Percentiles rank a stretch among this genome's conserved stretches.
Evolutionary conservation across 495 filamentous ascomycete species (phyloP).

Genomic region (Tuber melanosporum): DNA sequence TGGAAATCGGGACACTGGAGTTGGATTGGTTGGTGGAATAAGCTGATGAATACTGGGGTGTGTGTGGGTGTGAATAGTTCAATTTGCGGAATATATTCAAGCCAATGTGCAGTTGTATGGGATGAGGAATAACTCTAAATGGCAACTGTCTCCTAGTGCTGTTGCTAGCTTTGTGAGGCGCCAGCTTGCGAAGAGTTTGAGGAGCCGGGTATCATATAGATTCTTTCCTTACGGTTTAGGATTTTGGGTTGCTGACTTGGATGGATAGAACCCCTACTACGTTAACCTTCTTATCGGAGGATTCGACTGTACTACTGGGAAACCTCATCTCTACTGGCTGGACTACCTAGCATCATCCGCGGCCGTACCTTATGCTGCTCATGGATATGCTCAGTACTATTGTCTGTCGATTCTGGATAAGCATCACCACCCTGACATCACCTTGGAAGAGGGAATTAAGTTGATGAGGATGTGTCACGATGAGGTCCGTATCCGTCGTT

Average conservation of each 20-base stretch:
- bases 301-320: slow-evolving; percentile 76
- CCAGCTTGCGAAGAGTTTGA: slow-evolving; percentile 80
- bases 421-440: slow-evolving; percentile 91
- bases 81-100: slow-evolving; percentile 99
- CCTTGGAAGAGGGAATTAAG: slow-evolving; percentile 71
- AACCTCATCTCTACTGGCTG: slow-evolving; percentile 90
- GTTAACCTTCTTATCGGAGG: slow-evolving; percentile 94
- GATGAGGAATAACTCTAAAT: slow-evolving; percentile 89
- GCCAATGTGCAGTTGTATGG: slow-evolving; percentile 96
- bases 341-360: slow-evolving; percentile 91
- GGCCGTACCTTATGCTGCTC: slow-evolving; percentile 85
- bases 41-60: slow-evolving; percentile 41
- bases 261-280: slow-evolving; percentile 66
- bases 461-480: slow-evolving; percentile 89
- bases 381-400: slow-evolving; percentile 93
- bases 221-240: slow-evolving; percentile 5
- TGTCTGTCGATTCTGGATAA: slow-evolving; percentile 86
- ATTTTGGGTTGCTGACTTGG: slow-evolving; percentile 8
- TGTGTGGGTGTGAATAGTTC: slow-evolving; percentile 53
- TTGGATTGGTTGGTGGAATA: neutral
- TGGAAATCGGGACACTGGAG: neutral
- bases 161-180: slow-evolving; percentile 86
- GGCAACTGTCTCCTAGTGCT: slow-evolving; percentile 67
- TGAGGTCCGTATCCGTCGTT: slow-evolving; percentile 49
- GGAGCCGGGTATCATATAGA: slow-evolving; percentile 54